A percentile compares a stretch with the other conserved stretches of the same genome.
These are phyloP conservation scores for Globisporangium alternatum DNA, from an alignment of 352 stramenopile genomes.

Conservation along the genomic window DNA sequence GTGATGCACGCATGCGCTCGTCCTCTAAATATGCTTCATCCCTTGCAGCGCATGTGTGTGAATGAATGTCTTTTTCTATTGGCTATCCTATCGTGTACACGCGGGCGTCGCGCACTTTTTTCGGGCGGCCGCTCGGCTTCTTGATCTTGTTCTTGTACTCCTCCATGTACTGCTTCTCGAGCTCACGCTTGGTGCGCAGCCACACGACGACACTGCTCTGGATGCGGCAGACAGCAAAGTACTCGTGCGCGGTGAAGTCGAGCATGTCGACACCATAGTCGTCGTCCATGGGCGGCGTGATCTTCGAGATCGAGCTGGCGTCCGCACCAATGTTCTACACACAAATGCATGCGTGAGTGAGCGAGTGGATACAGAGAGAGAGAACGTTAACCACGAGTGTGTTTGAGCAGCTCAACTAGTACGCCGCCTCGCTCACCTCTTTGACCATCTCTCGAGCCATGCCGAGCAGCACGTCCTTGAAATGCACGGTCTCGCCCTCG, in stretches of 20 bases:
- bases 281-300: constrained; percentile 35
- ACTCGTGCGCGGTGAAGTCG: constrained; percentile 67
- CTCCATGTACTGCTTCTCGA: constrained; percentile 72
- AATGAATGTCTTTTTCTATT: background rate
- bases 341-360: background rate
- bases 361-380: background rate
- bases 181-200: constrained; percentile 66
- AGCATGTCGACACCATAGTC: constrained; percentile 32
- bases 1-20: background rate
- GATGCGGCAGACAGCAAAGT: constrained; percentile 60
- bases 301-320: constrained; percentile 39
- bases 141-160: constrained; percentile 89
- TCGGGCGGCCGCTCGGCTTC: constrained; percentile 68
- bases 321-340: constrained; percentile 34
- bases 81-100: constrained; percentile 71
- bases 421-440: constrained; percentile 34
- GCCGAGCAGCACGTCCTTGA: constrained; percentile 83
- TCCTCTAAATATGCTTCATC: constrained; percentile 9
- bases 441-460: constrained; percentile 82
- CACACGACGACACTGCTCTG: constrained; percentile 53
- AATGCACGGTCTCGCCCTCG: constrained; percentile 78
- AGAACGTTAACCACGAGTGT: constrained; percentile 6
- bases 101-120: constrained; percentile 69
- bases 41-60: background rate
- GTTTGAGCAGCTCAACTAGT: background rate